A percentile compares a stretch with the other conserved stretches of the same genome.
phyloP scores from a whole-genome alignment of 768 basidiomycete genomes.

The Tylopilus plumbeoviolaceoides region DNA sequence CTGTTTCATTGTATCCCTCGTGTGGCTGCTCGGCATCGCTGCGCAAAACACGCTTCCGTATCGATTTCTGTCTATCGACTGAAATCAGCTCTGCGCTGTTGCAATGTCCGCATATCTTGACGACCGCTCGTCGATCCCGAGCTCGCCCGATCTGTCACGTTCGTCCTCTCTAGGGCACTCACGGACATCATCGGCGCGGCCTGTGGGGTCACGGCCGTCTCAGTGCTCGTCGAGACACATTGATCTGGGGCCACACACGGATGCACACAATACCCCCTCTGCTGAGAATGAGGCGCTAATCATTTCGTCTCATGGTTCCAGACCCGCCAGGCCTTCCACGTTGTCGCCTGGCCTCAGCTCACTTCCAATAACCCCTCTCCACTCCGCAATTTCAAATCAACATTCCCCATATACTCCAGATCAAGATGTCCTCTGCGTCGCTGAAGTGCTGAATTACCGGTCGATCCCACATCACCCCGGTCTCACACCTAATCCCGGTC shows the following conservation, averaged over 20 bases:
- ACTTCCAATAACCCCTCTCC: slow-evolving; percentile 23
- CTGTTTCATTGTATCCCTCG: slow-evolving; percentile 29
- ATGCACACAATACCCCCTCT: slow-evolving; percentile 23
- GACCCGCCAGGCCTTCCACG: slow-evolving; percentile 48
- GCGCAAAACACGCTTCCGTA: slow-evolving; percentile 14
- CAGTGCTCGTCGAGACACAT: slow-evolving; percentile 23
- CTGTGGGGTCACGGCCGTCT: slow-evolving; percentile 18
- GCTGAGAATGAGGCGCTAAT: slow-evolving; percentile 46
- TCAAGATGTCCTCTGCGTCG: slow-evolving; percentile 44
- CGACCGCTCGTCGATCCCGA: slow-evolving; percentile 18
- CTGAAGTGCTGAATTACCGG: slow-evolving; percentile 41
- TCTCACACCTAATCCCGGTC: slow-evolving; percentile 37
- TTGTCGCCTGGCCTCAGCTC: slow-evolving; percentile 42
- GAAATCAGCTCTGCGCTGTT: slow-evolving; percentile 21
- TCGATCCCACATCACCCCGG: slow-evolving; percentile 38
- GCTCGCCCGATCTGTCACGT: slow-evolving; percentile 34
- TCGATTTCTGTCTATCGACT: slow-evolving; percentile 30
- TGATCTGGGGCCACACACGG: slow-evolving; percentile 18
- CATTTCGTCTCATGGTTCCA: slow-evolving; percentile 41
- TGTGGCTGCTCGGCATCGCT: slow-evolving; percentile 21
- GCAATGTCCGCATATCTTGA: slow-evolving; percentile 13
- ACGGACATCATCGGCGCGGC: slow-evolving; percentile 30
- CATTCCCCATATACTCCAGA: slow-evolving; percentile 30
- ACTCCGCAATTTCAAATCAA: slow-evolving; percentile 48
- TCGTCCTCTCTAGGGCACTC: slow-evolving; percentile 23